Percentiles rank a stretch among this genome's conserved stretches.
These are phyloP conservation scores for Aquanectria penicillioides DNA, from an alignment of 2,329 filamentous ascomycete species.

Conservation along the genomic window DNA sequence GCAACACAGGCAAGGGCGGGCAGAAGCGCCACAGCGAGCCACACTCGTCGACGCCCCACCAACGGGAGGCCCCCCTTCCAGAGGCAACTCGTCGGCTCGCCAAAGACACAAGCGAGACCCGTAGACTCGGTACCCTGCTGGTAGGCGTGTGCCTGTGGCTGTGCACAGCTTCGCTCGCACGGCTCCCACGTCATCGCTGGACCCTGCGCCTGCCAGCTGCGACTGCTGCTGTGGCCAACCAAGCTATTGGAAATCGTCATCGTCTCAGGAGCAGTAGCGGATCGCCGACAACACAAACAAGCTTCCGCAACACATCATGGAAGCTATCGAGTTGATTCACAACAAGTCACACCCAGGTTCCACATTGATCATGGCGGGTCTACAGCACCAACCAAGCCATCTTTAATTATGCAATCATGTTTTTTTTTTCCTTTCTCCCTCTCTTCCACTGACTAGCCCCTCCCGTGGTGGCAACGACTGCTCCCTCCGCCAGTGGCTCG, in stretches of 20 bases:
- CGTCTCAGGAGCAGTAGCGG: too few relatives aligned
- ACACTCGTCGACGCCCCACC: conserved; percentile 1
- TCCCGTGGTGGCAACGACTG: not conserved
- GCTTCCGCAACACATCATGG: too few relatives aligned
- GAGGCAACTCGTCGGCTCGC: not conserved
- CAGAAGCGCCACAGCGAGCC: conserved; percentile 8
- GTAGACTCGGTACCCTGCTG: not conserved
- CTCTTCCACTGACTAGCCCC: too few relatives aligned
- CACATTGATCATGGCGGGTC: too few relatives aligned
- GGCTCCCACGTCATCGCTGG: not conserved
- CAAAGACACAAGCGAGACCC: not conserved
- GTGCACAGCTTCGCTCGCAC: conserved; percentile 12
- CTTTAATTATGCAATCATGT: too few relatives aligned
- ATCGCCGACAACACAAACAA: too few relatives aligned
- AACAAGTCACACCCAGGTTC: too few relatives aligned
- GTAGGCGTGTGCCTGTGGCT: conserved; percentile 12
- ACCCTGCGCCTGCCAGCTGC: conserved; percentile 11
- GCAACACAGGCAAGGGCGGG: not conserved
- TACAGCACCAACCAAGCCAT: too few relatives aligned
- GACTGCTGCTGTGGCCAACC: too few relatives aligned
- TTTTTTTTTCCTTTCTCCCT: not conserved
- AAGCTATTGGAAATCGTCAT: too few relatives aligned
- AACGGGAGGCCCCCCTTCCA: conserved; percentile 14
- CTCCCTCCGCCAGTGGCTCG: conserved; percentile 2
- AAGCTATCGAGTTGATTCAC: too few relatives aligned